Base-by-base conservation (phyloP, 176 grass and related monocot genomes). In the Hordeum marinum region DNA sequence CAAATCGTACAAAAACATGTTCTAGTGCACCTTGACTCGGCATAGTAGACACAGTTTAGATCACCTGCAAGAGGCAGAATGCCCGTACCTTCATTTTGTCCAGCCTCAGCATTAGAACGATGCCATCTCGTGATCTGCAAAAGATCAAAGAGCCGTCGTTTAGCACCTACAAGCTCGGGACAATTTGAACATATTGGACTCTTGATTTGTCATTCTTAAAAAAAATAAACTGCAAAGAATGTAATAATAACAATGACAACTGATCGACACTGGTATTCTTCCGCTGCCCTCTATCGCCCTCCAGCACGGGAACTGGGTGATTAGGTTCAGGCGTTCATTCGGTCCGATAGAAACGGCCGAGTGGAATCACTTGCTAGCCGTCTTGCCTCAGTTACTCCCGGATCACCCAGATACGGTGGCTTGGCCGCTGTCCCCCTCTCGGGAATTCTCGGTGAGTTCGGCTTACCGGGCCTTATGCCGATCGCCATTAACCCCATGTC, bases 71-170 rank as follows among this genome's bases (percentile, higher is more conserved):
- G 34, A 60, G 24, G 63, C 9, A 72, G 31, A 41, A 37, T 72
- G 48, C 9, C 43, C 27, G 17, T 90, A 95, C 95, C 95, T 91
- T 91, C 66, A 83, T 86, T 85, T 85, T 91, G 75, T 93, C 90
- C 72, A 95, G 76, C 83, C 87, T 92, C 85, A 98, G 48, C 32
- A 92, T 95, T 75, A 98, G 92, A 79, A 95, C 91, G 83, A 98
- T 95, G 80, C 61, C 75, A 82, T 98, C 95, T 61, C 92, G 90
- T 77, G 77, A 85, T 82, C 95, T 95, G 85, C 8, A 86, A 48
- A 80, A 75, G 66, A 66, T 50, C 24, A 82, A 86, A 77, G 31
- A 55, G n/a, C 75, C 17, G 11, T 40, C 36, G 24, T 26, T 83
- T 71, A 73, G 48, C 23, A 78, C 25, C 26, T 64, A 84, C 42